Evolutionary conservation across 768 basidiomycete species (phyloP).

Genomic region (Calvatia gigantea): DNA sequence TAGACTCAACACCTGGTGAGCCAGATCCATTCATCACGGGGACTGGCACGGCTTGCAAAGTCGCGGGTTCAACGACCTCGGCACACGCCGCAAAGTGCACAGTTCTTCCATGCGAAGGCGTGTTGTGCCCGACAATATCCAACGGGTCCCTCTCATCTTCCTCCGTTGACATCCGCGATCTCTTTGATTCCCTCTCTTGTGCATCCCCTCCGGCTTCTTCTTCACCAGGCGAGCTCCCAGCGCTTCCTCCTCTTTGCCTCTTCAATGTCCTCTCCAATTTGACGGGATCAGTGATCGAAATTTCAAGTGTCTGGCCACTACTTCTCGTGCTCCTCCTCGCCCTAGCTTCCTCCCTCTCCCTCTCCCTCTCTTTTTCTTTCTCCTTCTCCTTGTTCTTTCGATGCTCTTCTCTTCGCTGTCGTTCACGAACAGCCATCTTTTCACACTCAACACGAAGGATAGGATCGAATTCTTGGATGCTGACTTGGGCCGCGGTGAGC

Average conservation of each 20-base stretch:
- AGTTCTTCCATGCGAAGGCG: slow-evolving; percentile 24
- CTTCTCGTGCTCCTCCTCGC: slow-evolving; percentile 67
- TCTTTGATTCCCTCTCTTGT: slow-evolving; percentile 51
- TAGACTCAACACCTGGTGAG: background rate
- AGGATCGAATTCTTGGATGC: slow-evolving; percentile 82
- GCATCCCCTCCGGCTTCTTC: slow-evolving; percentile 42
- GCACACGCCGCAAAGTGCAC: slow-evolving; percentile 20
- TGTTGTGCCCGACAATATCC: slow-evolving; percentile 36
- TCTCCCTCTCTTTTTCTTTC: slow-evolving; percentile 34
- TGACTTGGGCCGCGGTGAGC: slow-evolving; percentile 81
- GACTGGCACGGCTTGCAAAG: background rate
- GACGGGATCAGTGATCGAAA: slow-evolving; percentile 70
- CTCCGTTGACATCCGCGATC: slow-evolving; percentile 44
- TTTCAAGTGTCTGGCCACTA: slow-evolving; percentile 69
- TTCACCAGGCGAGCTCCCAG: slow-evolving; percentile 46
- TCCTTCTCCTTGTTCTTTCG: slow-evolving; percentile 47
- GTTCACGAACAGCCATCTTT: slow-evolving; percentile 77
- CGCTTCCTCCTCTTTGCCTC: slow-evolving; percentile 55
- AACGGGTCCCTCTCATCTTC: slow-evolving; percentile 49
- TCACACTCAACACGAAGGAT: slow-evolving; percentile 80
- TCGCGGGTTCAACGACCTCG: slow-evolving; percentile 22
- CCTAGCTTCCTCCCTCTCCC: slow-evolving; percentile 30
- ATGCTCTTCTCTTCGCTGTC: slow-evolving; percentile 58
- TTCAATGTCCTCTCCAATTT: slow-evolving; percentile 74
- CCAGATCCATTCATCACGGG: slow-evolving; percentile 8